Conservation (phyloP, 148 eudicot species). For the Polygonum aviculare region DNA sequence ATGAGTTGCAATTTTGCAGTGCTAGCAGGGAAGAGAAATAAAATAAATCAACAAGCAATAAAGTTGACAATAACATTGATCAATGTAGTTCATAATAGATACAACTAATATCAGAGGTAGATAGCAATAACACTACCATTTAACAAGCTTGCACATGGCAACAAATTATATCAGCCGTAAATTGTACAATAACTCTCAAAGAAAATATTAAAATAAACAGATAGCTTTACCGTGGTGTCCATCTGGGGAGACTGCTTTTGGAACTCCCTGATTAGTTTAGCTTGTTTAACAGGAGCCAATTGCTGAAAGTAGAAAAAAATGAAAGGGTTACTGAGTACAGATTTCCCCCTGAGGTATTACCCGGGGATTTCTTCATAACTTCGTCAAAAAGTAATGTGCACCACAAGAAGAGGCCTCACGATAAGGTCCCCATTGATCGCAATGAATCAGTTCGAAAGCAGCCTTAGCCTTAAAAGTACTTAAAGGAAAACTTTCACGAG, state of each 20-base stretch:
- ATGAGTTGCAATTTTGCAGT: neutral
- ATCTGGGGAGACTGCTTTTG: constrained; percentile 60
- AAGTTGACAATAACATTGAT: neutral
- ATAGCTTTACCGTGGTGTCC: constrained; percentile 54
- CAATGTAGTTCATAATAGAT: neutral
- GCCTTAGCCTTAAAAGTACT: too few species aligned
- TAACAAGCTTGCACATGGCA: neutral
- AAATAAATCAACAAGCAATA: neutral
- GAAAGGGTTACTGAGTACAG: neutral
- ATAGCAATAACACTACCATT: neutral
- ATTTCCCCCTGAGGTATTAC: neutral
- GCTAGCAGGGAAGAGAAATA: neutral
- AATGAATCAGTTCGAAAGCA: too few species aligned
- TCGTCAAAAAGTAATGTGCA: too few species aligned
- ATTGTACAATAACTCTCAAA: neutral
- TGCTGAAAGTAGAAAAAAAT: constrained; percentile 29
- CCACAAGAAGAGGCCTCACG: too few species aligned
- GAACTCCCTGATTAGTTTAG: constrained; percentile 48
- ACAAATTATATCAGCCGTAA: neutral
- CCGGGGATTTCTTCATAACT: too few species aligned
- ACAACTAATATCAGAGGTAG: neutral
- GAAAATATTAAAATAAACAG: neutral
- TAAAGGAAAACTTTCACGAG: too few species aligned
- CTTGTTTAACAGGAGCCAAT: constrained; percentile 67
- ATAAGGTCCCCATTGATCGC: too few species aligned